Evolutionary conservation across 2,329 filamentous ascomycete genomes (phyloP).

Genomic region (Dactylonectria macrodidyma): DNA sequence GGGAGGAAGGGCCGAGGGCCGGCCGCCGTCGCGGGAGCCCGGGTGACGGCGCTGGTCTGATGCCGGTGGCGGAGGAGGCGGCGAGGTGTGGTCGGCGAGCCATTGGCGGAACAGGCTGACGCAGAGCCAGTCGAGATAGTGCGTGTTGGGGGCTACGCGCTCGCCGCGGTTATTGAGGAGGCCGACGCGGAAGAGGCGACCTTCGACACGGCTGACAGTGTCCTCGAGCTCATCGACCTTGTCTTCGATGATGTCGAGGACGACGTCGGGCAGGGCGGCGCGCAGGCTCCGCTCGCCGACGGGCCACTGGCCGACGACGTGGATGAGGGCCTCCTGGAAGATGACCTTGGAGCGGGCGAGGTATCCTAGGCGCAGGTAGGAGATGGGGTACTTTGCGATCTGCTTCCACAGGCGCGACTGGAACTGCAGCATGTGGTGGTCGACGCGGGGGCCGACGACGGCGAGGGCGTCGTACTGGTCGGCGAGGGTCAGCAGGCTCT

Average conservation of each 20-base stretch:
- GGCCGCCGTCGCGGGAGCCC: slow-evolving; percentile 48
- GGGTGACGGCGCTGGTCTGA: slow-evolving; percentile 48
- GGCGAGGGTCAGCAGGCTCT: slow-evolving; percentile 88
- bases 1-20: slow-evolving; percentile 53
- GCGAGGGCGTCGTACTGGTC: slow-evolving; percentile 94
- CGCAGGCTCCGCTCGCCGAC: slow-evolving; percentile 83
- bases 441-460: slow-evolving; percentile 90
- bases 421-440: slow-evolving; percentile 94
- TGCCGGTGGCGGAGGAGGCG: slow-evolving; percentile 60
- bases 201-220: slow-evolving; percentile 83
- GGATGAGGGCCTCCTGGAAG: slow-evolving; percentile 89
- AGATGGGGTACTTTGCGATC: slow-evolving; percentile 95
- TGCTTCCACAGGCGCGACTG: slow-evolving; percentile 94
- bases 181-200: slow-evolving; percentile 84
- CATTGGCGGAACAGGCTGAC: slow-evolving; percentile 92
- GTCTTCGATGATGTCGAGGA: slow-evolving; percentile 93
- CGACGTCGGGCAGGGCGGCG: slow-evolving; percentile 78
- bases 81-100: slow-evolving; percentile 91
- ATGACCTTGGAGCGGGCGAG: slow-evolving; percentile 87
- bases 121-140: slow-evolving; percentile 91
- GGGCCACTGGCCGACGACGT: slow-evolving; percentile 96
- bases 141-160: slow-evolving; percentile 82
- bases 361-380: slow-evolving; percentile 91
- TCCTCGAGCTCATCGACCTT: slow-evolving; percentile 95
- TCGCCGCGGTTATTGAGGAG: slow-evolving; percentile 86